phyloP scores from a whole-genome alignment of 1,139 yeast genomes.

The Kluyveromyces marxianus region DNA sequence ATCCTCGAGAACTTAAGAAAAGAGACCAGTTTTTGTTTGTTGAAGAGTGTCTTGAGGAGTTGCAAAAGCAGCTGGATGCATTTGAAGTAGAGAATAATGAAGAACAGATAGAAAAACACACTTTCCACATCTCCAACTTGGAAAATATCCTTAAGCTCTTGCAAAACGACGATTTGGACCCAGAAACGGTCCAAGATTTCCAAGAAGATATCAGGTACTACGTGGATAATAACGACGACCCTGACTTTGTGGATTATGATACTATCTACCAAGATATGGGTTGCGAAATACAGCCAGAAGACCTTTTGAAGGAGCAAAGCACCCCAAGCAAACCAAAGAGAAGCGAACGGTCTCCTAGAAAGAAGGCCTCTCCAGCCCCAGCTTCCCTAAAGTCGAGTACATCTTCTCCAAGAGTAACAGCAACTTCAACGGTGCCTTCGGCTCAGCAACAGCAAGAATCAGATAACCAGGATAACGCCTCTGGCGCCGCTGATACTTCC shows the following conservation, averaged over 20 bases:
- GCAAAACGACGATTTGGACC: slow-evolving; percentile 77
- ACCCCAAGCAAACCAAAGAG: slow-evolving; percentile 9
- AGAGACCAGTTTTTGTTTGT: slow-evolving; percentile 69
- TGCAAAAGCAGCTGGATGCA: slow-evolving; percentile 73
- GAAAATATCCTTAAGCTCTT: slow-evolving; percentile 71
- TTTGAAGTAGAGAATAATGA: slow-evolving; percentile 73
- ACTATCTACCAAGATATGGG: slow-evolving; percentile 86
- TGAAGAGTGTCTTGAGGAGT: slow-evolving; percentile 68
- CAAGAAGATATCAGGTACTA: slow-evolving; percentile 90
- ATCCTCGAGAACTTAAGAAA: slow-evolving; percentile 76
- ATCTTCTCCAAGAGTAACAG: slow-evolving; percentile 6
- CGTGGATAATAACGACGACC: slow-evolving; percentile 91
- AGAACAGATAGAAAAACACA: slow-evolving; percentile 65
- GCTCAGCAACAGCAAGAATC: slow-evolving; percentile 10
- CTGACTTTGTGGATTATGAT: slow-evolving; percentile 94
- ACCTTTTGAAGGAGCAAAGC: slow-evolving; percentile 11
- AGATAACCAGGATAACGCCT: not conserved
- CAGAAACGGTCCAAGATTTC: slow-evolving; percentile 70
- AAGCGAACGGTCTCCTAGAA: slow-evolving; percentile 20
- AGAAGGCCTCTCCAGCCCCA: slow-evolving; percentile 10
- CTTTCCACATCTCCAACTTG: slow-evolving; percentile 67
- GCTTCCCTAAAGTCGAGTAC: slow-evolving; percentile 1
- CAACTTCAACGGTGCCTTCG: slow-evolving; percentile 1
- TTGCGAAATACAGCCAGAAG: slow-evolving; percentile 39
- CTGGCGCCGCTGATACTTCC: slow-evolving; percentile 14